Base-by-base conservation (phyloP, 345 rosid species). In the Theobroma cacao region DNA sequence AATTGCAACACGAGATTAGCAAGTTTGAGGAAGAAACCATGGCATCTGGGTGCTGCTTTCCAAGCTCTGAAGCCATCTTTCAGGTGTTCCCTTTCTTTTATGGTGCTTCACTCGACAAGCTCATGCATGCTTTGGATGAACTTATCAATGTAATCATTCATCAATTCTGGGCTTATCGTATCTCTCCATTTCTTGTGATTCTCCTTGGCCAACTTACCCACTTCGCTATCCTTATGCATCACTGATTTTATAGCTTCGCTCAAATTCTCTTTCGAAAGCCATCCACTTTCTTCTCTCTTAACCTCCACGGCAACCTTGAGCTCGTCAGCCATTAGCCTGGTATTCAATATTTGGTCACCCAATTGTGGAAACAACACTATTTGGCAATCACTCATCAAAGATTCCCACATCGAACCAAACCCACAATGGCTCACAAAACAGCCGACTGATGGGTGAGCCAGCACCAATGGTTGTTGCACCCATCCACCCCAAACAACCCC, bases 351-450 rank as follows among this genome's bases (percentile, higher is more conserved):
- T 20, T 90, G 94, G 69, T 92, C 94, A 12, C 87, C 89, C 62
- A 86, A 72, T 40, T 88, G 88, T 0, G 97, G 94, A 18, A 88
- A 85, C 79, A 86, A 50, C 58, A 89, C 93, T 10, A 89, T 81
- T 75, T 90, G 94, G 71, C 93, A 89, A 48, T 89, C 84, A 56
- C 86, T 82, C 86, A 86, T 60, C 68, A 92, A 80, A 3, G 93
- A 82, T 71, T 92, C 97, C 93, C 92, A 92, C 94, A 89, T 88
- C 0, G 94, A 89, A 10, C 94, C 90, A 52, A 84, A 91, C 82
- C 97, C 97, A 36, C 94, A 85, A 56, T 90, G 97, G 76, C 70
- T 89, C 77, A 92, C 94, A 34, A 92, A 89, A 75, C 93, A 90
- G n/a, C 97, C 94, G 0, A 91, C 85, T 0, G 94, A 84, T 0